Conservation (phyloP, 352 stramenopile genomes). For the Chrysophaeum taylorii region DNA sequence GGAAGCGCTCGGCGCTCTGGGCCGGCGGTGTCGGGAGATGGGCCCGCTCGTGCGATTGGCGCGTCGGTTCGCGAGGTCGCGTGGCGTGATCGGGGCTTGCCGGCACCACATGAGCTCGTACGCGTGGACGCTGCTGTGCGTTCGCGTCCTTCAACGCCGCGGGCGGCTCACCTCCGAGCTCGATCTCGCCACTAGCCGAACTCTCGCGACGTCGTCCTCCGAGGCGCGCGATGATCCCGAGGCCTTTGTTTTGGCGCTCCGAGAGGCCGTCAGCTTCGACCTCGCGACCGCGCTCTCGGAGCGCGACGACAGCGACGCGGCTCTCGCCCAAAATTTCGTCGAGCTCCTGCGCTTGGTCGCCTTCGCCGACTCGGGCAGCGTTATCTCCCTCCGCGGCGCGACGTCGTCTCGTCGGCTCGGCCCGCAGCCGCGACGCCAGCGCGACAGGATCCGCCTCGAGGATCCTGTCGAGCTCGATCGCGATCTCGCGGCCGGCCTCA, state of each 20-base stretch:
- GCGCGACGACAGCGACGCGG: neutral
- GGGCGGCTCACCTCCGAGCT: neutral
- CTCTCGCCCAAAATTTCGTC: neutral
- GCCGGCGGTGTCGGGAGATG: neutral
- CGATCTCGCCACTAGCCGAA: neutral
- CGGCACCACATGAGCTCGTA: neutral
- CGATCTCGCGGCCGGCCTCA: neutral
- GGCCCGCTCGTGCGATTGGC: neutral
- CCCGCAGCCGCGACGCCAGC: neutral
- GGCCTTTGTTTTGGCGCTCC: neutral
- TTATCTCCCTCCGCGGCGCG: neutral
- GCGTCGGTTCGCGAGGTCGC: neutral
- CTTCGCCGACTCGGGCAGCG: too few species aligned
- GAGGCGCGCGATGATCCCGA: neutral
- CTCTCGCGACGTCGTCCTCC: neutral
- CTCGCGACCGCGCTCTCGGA: neutral
- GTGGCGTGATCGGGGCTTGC: neutral
- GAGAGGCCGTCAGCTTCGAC: neutral
- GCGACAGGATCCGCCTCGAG: constrained; percentile 6
- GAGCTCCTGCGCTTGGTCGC: neutral
- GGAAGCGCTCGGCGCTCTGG: neutral
- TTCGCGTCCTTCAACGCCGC: neutral
- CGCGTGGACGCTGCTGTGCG: constrained; percentile 3
- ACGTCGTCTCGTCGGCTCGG: neutral
- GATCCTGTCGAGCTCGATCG: neutral